phyloP scores from a whole-genome alignment of 2,329 filamentous ascomycete genomes.

The Xylaria sp. region DNA sequence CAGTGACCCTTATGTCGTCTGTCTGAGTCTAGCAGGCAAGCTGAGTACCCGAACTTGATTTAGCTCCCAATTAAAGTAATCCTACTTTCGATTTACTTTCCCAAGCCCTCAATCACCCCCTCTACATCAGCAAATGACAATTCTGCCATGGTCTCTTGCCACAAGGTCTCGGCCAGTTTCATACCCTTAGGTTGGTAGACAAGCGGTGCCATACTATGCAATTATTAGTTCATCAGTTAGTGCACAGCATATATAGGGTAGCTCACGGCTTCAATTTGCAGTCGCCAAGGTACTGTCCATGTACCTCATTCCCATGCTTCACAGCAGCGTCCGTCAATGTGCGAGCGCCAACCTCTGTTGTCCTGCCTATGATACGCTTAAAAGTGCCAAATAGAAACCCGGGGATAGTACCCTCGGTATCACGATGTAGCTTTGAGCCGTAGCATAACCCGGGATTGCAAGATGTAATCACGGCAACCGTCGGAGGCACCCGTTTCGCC shows the following conservation, averaged over 20 bases:
- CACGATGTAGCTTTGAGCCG: background rate
- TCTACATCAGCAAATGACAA: background rate
- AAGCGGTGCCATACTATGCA: background rate
- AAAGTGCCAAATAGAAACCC: background rate
- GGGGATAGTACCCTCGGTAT: background rate
- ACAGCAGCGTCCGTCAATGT: background rate
- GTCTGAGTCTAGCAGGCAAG: too few relatives aligned
- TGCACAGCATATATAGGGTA: too few relatives aligned
- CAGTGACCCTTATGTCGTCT: too few relatives aligned
- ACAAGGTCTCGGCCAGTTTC: background rate
- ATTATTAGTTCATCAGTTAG: too few relatives aligned
- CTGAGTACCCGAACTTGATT: too few relatives aligned
- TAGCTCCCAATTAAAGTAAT: too few relatives aligned
- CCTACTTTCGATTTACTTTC: too few relatives aligned
- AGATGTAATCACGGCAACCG: background rate
- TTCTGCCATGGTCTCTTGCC: background rate
- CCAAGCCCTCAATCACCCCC: too few relatives aligned
- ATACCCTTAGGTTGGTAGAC: background rate
- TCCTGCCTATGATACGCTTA: background rate
- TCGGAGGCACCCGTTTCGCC: background rate
- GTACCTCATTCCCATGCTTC: background rate
- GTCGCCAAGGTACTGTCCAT: background rate
- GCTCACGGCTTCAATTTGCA: background rate
- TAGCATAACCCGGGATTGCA: background rate
- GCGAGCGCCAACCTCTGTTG: background rate